phyloP scores from a whole-genome alignment of 208 protist genomes.

The Trypanosoma grayi region DNA sequence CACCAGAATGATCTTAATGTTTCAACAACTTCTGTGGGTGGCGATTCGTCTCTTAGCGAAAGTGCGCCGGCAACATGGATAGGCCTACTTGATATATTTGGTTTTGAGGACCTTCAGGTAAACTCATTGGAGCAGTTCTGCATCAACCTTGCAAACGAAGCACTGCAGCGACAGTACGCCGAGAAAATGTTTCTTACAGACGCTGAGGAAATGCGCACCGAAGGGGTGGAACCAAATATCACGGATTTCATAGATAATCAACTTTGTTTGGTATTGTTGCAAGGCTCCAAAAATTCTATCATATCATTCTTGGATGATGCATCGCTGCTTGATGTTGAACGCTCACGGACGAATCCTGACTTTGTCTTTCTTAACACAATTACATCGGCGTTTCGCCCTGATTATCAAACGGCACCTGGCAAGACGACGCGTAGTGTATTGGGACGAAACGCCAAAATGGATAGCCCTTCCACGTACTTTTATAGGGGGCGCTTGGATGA shows the following conservation, averaged over 20 bases:
- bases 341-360: constrained; percentile 26
- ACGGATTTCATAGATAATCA: constrained; percentile 79
- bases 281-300: constrained; percentile 56
- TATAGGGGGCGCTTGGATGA: constrained; percentile 18
- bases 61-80: constrained; percentile 36
- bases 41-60: not conserved
- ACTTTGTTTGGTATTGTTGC: constrained; percentile 69
- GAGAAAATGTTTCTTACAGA: constrained; percentile 63
- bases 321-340: constrained; percentile 48
- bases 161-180: constrained; percentile 89
- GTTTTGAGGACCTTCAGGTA: constrained; percentile 78
- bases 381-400: constrained; percentile 15
- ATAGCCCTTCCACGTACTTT: constrained; percentile 8
- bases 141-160: constrained; percentile 93
- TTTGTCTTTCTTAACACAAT: constrained; percentile 31
- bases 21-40: not conserved
- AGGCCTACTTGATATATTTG: constrained; percentile 84
- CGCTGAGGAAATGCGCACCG: constrained; percentile 58
- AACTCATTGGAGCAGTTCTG: constrained; percentile 91
- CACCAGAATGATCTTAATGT: not conserved
- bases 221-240: constrained; percentile 71
- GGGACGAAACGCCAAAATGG: constrained; percentile 5
- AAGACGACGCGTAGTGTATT: constrained; percentile 16
- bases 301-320: constrained; percentile 80
- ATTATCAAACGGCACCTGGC: constrained; percentile 21